phyloP scores from a whole-genome alignment of 2,329 filamentous ascomycete species.

The Aspergillus quadricinctus region DNA sequence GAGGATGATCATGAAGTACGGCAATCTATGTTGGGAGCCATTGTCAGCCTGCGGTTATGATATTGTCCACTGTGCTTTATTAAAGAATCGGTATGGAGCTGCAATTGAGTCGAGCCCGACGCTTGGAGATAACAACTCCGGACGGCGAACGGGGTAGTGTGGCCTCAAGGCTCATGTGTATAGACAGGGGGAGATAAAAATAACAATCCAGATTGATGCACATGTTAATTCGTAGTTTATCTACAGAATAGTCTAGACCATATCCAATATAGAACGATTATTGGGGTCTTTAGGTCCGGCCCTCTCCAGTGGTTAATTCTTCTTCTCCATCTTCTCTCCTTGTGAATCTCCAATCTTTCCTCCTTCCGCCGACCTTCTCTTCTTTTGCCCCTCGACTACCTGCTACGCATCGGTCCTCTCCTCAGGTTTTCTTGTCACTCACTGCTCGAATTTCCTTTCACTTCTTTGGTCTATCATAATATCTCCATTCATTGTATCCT shows the following conservation, averaged over 20 bases:
- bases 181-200: neutral
- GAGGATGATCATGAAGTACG: neutral
- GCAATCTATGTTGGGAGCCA: neutral
- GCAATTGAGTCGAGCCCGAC: neutral
- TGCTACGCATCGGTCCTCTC: neutral
- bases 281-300: neutral
- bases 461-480: neutral
- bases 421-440: neutral
- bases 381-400: neutral
- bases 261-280: neutral
- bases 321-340: neutral
- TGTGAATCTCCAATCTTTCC: neutral
- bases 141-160: neutral
- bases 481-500: neutral
- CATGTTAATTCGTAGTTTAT: neutral
- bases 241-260: neutral
- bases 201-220: neutral
- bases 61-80: neutral
- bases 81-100: neutral
- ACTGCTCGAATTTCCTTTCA: neutral
- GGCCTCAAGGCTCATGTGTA: neutral
- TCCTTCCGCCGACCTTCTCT: neutral
- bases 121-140: neutral
- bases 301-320: neutral
- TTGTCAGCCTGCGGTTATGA: neutral